Percentiles rank a stretch among this genome's conserved stretches.
These are phyloP conservation scores for Uronychia setigera DNA, from an alignment of 73 alveolate genomes.

Conservation along the genomic window DNA sequence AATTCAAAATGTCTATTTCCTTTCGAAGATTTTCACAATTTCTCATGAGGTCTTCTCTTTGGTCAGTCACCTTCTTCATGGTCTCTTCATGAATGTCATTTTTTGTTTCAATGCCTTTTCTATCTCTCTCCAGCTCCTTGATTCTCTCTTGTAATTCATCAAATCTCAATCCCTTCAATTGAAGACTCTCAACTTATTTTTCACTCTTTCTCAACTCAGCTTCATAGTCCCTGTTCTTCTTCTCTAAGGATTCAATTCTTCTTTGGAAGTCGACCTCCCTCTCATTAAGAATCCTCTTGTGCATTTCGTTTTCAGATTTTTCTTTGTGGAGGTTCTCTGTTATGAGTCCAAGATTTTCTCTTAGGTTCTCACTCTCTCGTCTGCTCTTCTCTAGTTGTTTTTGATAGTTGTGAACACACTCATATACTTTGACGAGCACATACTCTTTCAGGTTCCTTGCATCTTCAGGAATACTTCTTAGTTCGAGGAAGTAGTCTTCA, in stretches of 20 bases:
- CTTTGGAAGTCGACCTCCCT: constrained; percentile 55
- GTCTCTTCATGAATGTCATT: constrained; percentile 20
- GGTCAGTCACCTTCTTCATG: constrained; percentile 21
- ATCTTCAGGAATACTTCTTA: constrained; percentile 50
- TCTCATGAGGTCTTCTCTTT: constrained; percentile 43
- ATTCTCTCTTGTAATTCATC: constrained; percentile 8
- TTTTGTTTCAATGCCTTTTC: constrained; percentile 2
- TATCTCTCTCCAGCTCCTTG: constrained; percentile 50
- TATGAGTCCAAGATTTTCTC: constrained; percentile 10
- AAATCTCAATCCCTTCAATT: not conserved
- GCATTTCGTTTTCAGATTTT: constrained; percentile 37
- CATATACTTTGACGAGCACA: constrained; percentile 56
- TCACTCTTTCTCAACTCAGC: not conserved
- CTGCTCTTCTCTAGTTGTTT: constrained; percentile 35
- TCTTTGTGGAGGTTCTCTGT: constrained; percentile 40
- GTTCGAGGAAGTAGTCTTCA: constrained; percentile 60
- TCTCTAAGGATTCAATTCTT: constrained; percentile 45
- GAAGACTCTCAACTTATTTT: not conserved
- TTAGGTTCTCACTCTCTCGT: constrained; percentile 33
- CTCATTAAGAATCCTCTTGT: constrained; percentile 40
- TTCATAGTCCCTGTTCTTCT: constrained; percentile 24
- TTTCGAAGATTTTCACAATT: constrained; percentile 61
- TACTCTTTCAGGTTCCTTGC: constrained; percentile 53
- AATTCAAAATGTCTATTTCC: constrained; percentile 73
- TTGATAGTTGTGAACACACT: constrained; percentile 28